Evolutionary conservation across 2,329 filamentous ascomycete genomes (phyloP).

Genomic region (Ophiostoma sp.): DNA sequence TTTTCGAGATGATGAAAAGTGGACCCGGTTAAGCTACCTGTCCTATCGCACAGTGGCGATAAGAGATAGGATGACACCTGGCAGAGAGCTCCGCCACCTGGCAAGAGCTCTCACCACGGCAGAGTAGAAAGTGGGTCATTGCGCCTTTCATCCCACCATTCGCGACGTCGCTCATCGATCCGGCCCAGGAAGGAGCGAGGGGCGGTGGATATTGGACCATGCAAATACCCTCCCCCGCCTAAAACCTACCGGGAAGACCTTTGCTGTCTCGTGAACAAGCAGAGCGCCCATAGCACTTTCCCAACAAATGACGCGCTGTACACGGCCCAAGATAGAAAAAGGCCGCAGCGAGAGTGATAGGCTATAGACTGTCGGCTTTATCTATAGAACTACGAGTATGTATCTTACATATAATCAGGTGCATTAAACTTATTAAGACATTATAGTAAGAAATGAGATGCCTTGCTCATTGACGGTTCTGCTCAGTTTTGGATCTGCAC

Average conservation of each 20-base stretch:
- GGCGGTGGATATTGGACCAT: not conserved
- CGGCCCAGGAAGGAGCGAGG: not conserved
- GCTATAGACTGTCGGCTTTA: slow-evolving; percentile 3
- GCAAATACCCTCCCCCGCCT: not conserved
- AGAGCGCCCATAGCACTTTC: slow-evolving; percentile 4
- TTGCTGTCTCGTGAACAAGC: too few species aligned
- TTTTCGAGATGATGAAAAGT: slow-evolving; percentile 14
- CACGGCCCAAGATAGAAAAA: slow-evolving; percentile 10
- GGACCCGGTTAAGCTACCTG: slow-evolving; percentile 12
- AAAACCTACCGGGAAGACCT: slow-evolving; percentile 3
- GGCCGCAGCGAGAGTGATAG: slow-evolving; percentile 1
- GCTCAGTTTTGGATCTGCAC: not conserved
- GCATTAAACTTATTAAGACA: too few species aligned
- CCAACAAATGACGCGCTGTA: not conserved
- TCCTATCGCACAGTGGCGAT: not conserved
- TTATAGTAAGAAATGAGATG: too few species aligned
- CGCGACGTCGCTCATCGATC: not conserved
- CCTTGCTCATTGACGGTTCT: not conserved
- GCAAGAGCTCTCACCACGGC: not conserved
- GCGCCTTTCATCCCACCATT: not conserved
- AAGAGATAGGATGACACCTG: slow-evolving; percentile 4
- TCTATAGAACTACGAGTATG: not conserved
- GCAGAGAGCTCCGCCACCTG: not conserved
- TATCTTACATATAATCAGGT: too few species aligned
- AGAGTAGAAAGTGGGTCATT: not conserved